These are phyloP conservation scores for Eucommia ulmoides DNA, from an alignment of 257 asterid species.

Conservation along the genomic window DNA sequence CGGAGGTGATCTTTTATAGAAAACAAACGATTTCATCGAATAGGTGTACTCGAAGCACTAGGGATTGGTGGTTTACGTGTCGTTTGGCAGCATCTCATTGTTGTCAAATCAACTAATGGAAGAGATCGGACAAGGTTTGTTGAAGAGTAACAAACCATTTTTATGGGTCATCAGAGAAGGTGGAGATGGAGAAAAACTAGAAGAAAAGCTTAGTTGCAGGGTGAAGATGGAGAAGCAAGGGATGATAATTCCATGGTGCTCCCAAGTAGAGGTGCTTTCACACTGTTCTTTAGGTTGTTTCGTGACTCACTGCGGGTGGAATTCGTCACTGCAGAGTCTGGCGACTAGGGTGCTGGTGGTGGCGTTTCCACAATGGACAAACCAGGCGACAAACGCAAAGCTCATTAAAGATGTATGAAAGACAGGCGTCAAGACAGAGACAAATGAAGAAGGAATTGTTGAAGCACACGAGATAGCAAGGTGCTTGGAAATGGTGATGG, in stretches of 20 bases:
- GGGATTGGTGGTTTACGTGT: slow-evolving; percentile 18
- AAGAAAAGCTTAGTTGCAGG: slow-evolving; percentile 10
- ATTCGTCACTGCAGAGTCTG: slow-evolving; percentile 18
- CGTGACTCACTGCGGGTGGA: slow-evolving; percentile 27
- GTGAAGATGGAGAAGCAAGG: slow-evolving; percentile 16
- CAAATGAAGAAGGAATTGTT: slow-evolving; percentile 11
- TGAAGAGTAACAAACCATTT: slow-evolving; percentile 13
- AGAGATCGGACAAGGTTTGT: slow-evolving; percentile 15
- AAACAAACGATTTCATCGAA: slow-evolving; percentile 8
- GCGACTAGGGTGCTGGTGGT: slow-evolving; percentile 14
- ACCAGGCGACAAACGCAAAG: slow-evolving; percentile 24
- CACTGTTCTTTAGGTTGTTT: slow-evolving; percentile 26
- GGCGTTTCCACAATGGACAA: slow-evolving; percentile 22
- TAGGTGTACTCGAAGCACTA: slow-evolving; percentile 19
- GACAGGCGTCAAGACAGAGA: slow-evolving; percentile 13
- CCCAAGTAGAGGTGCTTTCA: slow-evolving; percentile 21
- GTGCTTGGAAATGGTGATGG: slow-evolving; percentile 17
- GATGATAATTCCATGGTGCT: slow-evolving; percentile 28
- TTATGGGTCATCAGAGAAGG: slow-evolving; percentile 24
- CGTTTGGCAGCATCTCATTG: slow-evolving; percentile 20
- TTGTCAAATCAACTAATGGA: slow-evolving; percentile 13
- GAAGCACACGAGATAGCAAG: slow-evolving; percentile 14
- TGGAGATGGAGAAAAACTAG: not conserved
- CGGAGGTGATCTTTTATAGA: slow-evolving; percentile 10
- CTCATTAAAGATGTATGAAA: slow-evolving; percentile 18